Percentiles rank a stretch among this genome's conserved stretches.
These are phyloP conservation scores for Aureobasidium sp. DNA, from an alignment of 2,329 filamentous ascomycete species.

Conservation along the genomic window DNA sequence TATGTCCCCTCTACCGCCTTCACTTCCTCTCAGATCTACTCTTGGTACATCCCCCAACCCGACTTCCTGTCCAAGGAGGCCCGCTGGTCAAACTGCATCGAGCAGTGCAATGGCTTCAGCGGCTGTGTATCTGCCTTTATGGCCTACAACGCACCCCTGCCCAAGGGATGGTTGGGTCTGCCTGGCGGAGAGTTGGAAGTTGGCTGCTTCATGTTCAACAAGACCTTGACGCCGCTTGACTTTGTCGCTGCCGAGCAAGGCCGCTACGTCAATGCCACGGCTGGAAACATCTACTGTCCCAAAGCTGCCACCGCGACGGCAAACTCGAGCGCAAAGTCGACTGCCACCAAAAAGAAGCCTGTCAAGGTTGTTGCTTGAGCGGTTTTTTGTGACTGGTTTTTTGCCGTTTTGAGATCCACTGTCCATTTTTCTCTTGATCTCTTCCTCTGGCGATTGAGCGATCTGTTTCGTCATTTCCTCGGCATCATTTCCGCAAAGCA, in stretches of 20 bases:
- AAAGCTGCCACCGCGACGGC: background rate
- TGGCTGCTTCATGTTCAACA: conserved; percentile 33
- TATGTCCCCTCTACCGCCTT: conserved; percentile 25
- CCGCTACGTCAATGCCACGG: conserved; percentile 28
- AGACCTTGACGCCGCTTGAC: conserved; percentile 23
- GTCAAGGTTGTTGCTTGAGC: background rate
- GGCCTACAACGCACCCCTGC: conserved; percentile 32
- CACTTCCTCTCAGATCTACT: conserved; percentile 26
- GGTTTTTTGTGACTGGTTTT: background rate
- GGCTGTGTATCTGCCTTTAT: conserved; percentile 33
- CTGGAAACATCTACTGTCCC: conserved; percentile 29
- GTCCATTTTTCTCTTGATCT: background rate
- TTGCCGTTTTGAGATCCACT: background rate
- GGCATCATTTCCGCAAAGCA: background rate
- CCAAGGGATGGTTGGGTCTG: conserved; percentile 29
- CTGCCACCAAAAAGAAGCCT: conserved; percentile 4
- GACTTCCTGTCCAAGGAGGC: conserved; percentile 15
- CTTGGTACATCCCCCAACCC: conserved; percentile 30
- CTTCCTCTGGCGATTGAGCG: background rate
- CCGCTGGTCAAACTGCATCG: conserved; percentile 29
- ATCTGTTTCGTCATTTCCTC: background rate
- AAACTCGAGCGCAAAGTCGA: background rate
- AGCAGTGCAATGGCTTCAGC: conserved; percentile 36
- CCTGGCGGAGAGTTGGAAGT: conserved; percentile 27
- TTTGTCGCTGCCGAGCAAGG: conserved; percentile 28